These are phyloP conservation scores for Suzukiozyma palmioleophila DNA, from an alignment of 1,139 yeast genomes.

Conservation along the genomic window DNA sequence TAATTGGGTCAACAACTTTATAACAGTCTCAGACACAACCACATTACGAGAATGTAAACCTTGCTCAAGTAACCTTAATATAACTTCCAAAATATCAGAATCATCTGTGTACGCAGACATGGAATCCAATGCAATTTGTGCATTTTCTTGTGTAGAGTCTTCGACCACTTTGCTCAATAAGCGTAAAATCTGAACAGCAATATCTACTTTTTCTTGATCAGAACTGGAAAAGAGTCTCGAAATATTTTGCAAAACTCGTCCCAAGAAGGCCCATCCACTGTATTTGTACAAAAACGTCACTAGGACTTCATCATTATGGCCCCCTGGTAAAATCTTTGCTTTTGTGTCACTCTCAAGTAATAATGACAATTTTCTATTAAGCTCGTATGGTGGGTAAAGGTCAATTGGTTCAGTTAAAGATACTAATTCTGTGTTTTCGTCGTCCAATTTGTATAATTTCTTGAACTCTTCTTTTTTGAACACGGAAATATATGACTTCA, in stretches of 20 bases:
- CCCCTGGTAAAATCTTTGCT: slow-evolving; percentile 62
- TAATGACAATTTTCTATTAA: slow-evolving; percentile 40
- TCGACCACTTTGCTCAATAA: slow-evolving; percentile 47
- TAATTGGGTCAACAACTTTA: slow-evolving; percentile 49
- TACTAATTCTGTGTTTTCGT: slow-evolving; percentile 49
- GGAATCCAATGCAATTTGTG: slow-evolving; percentile 45
- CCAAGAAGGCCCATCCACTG: slow-evolving; percentile 85
- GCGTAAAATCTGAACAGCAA: slow-evolving; percentile 46
- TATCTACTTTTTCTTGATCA: slow-evolving; percentile 30
- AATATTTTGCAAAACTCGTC: slow-evolving; percentile 68
- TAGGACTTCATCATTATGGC: slow-evolving; percentile 40
- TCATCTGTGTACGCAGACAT: slow-evolving; percentile 59
- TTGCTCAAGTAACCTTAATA: slow-evolving; percentile 65
- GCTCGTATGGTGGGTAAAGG: slow-evolving; percentile 49
- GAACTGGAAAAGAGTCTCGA: slow-evolving; percentile 35
- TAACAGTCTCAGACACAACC: slow-evolving; percentile 41
- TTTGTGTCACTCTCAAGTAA: slow-evolving; percentile 51
- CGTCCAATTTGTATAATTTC: slow-evolving; percentile 43
- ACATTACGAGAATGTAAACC: slow-evolving; percentile 55
- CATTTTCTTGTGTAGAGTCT: slow-evolving; percentile 39
- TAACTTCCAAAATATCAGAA: slow-evolving; percentile 64
- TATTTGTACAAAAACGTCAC: slow-evolving; percentile 70
- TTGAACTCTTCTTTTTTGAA: slow-evolving; percentile 36
- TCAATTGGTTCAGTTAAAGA: slow-evolving; percentile 37
- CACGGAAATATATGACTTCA: slow-evolving; percentile 56